Evolutionary conservation across 106 monocot species (phyloP).

Genomic region (Dioscorea dumetorum): DNA sequence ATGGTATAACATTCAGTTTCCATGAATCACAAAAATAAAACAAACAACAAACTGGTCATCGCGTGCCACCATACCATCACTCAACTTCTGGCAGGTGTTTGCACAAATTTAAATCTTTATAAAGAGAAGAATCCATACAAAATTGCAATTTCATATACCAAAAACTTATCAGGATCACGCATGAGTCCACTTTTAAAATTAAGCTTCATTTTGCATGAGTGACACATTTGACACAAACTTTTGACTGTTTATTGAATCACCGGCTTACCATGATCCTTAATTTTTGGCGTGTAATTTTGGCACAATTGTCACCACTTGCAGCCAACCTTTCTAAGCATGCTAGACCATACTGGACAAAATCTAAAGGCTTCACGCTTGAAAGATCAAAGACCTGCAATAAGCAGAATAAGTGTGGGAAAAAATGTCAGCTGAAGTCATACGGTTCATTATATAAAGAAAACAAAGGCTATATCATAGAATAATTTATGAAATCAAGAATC

Average conservation of each 20-base stretch:
- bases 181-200: no score
- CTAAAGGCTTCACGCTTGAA: constrained; percentile 57
- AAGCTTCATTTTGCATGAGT: no score
- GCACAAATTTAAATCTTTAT: no score
- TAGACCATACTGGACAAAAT: constrained; percentile 65
- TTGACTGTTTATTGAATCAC: not conserved
- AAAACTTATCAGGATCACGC: no score
- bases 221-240: not conserved
- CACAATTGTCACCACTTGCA: constrained; percentile 44
- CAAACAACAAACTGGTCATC: not conserved
- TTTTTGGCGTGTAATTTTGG: constrained; percentile 45
- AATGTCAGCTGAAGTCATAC: no score
- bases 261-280: constrained; percentile 62
- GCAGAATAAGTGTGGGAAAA: not conserved
- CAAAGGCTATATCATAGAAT: no score
- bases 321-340: constrained; percentile 62
- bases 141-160: no score
- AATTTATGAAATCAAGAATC: no score
- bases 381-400: constrained; percentile 71
- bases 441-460: no score
- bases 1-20: not conserved
- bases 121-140: no score
- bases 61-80: no score
- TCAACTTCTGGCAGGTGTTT: no score
- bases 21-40: not conserved